Evolutionary conservation across 805 yeast genomes (phyloP).

Genomic region (Metschnikowia kofuensis): DNA sequence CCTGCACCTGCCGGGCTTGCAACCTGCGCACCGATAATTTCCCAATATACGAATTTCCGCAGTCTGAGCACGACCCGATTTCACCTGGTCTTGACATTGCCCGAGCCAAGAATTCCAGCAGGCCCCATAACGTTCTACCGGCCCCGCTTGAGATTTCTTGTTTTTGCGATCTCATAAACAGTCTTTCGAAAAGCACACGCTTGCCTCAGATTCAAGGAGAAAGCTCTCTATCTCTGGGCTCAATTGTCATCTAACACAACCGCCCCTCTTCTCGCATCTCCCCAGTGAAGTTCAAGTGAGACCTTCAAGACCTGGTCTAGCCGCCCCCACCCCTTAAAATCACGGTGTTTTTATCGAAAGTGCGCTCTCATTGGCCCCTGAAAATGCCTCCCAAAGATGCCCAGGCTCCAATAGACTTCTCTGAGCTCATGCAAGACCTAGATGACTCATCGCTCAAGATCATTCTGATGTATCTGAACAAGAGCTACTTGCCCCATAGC

Average conservation of each 20-base stretch:
- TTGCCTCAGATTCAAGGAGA: too few relatives aligned
- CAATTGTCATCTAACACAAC: too few relatives aligned
- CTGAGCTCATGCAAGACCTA: conserved; percentile 28
- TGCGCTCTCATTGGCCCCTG: background rate
- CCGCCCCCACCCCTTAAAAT: background rate
- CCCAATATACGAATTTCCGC: conserved; percentile 8
- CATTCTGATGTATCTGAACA: conserved; percentile 41
- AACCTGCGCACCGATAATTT: background rate
- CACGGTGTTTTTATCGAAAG: background rate
- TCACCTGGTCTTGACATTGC: background rate
- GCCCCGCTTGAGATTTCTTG: too few relatives aligned
- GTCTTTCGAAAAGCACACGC: too few relatives aligned
- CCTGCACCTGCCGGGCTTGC: background rate
- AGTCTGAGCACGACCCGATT: background rate
- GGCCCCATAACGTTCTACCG: background rate
- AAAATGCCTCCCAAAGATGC: conserved; percentile 6
- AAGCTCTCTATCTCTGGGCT: too few relatives aligned
- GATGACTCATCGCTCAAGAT: conserved; percentile 38
- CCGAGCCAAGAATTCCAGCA: background rate
- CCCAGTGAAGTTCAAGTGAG: background rate
- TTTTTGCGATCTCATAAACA: too few relatives aligned
- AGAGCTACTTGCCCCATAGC: conserved; percentile 41
- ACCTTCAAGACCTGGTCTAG: background rate
- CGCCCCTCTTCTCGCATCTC: background rate
- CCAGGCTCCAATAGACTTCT: conserved; percentile 2